Conservation (phyloP, 1,284 basidiomycete species). For the Phellinidium pouzarii region DNA sequence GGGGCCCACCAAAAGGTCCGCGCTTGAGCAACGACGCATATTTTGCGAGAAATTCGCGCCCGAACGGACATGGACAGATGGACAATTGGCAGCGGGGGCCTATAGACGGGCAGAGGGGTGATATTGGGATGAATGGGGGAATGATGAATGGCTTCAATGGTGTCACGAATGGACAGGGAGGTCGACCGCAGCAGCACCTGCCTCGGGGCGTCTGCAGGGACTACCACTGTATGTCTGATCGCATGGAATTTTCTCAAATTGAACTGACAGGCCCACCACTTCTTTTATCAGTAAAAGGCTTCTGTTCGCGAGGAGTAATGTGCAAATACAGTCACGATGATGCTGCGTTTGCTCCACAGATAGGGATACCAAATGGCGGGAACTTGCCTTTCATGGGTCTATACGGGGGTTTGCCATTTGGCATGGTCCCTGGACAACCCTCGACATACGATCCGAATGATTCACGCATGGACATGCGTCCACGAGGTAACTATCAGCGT, state of each 20-base stretch:
- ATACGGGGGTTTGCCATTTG: conserved; percentile 42
- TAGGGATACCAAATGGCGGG: conserved; percentile 35
- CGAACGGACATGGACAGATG: conserved; percentile 29
- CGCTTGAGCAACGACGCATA: conserved; percentile 54
- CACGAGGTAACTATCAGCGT: conserved; percentile 41
- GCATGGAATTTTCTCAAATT: not conserved
- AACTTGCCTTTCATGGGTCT: conserved; percentile 62
- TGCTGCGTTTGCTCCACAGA: conserved; percentile 60
- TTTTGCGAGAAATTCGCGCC: conserved; percentile 49
- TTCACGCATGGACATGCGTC: conserved; percentile 68
- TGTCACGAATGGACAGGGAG: conserved; percentile 18
- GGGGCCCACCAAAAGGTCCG: conserved; percentile 61
- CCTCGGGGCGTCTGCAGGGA: conserved; percentile 68
- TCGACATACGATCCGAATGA: conserved; percentile 70
- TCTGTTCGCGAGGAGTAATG: conserved; percentile 81
- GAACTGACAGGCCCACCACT: not conserved
- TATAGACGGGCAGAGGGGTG: conserved; percentile 29
- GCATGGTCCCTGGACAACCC: conserved; percentile 36
- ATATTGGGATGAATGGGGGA: conserved; percentile 27
- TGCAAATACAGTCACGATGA: conserved; percentile 92
- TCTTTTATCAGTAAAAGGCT: conserved; percentile 67
- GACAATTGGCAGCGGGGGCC: conserved; percentile 31
- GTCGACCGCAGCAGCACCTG: conserved; percentile 26
- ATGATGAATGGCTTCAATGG: conserved; percentile 19
- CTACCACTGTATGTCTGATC: conserved; percentile 73